Evolutionary conservation across 208 protist genomes (phyloP).

Genomic region (Trypanosoma avium): DNA sequence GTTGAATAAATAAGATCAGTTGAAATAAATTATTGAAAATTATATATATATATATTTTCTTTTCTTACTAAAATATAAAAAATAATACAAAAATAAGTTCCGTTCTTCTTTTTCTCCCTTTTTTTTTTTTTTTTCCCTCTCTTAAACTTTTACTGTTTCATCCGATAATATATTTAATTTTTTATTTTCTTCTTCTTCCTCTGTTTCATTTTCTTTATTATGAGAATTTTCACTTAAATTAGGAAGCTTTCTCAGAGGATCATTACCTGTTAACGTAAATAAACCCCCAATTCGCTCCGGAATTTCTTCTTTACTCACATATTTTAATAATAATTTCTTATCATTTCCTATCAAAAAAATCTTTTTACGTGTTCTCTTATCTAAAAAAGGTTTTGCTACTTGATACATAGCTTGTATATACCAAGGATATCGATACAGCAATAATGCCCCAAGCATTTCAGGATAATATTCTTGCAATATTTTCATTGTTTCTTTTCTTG

Average conservation of each 20-base stretch:
- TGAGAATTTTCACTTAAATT: too few species aligned
- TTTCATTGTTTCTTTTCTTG: constrained; percentile 56
- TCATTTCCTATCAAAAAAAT: constrained; percentile 36
- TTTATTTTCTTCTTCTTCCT: too few species aligned
- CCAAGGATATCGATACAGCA: constrained; percentile 65
- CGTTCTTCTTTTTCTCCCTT: not conserved
- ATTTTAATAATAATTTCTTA: constrained; percentile 43
- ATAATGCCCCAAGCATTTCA: constrained; percentile 47
- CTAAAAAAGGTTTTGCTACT: constrained; percentile 52
- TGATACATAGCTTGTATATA: constrained; percentile 44
- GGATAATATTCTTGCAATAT: constrained; percentile 77
- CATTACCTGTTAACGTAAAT: not conserved
- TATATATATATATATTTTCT: constrained; percentile 13
- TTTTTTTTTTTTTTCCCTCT: constrained; percentile 1
- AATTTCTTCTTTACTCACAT: constrained; percentile 37
- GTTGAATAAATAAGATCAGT: too few species aligned
- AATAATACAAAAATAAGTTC: too few species aligned
- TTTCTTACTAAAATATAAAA: too few species aligned
- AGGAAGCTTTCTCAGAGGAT: not conserved
- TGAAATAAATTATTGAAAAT: too few species aligned
- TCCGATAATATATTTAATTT: too few species aligned
- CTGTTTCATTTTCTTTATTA: too few species aligned
- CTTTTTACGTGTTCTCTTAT: constrained; percentile 42
- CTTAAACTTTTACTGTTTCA: too few species aligned
- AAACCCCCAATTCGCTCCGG: constrained; percentile 31